Evolutionary conservation across 768 basidiomycete genomes (phyloP).

Genomic region (Lyophyllum shimeji): DNA sequence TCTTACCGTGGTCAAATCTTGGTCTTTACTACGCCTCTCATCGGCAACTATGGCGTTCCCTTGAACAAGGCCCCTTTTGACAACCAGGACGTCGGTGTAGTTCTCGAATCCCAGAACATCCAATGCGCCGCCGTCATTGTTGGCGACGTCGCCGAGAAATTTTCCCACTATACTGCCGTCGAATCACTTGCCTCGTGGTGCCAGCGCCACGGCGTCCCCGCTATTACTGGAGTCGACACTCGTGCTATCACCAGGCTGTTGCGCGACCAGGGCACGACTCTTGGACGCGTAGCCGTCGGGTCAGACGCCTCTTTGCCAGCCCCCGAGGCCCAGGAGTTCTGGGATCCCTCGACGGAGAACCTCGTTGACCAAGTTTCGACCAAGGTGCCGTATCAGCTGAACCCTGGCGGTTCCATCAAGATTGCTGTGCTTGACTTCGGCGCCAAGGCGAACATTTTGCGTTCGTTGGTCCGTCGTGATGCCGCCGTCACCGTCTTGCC

Average conservation of each 20-base stretch:
- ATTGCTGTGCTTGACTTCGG: conserved; percentile 98
- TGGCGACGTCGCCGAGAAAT: conserved; percentile 91
- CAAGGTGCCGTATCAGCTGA: conserved; percentile 78
- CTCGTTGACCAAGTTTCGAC: conserved; percentile 94
- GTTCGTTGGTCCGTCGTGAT: conserved; percentile 86
- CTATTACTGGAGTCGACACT: conserved; percentile 96
- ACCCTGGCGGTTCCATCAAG: conserved; percentile 82
- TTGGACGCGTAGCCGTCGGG: conserved; percentile 88
- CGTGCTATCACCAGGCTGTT: conserved; percentile 92
- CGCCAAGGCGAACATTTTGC: conserved; percentile 95
- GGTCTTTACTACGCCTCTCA: conserved; percentile 97
- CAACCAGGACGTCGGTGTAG: conserved; percentile 76
- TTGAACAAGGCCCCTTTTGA: conserved; percentile 71
- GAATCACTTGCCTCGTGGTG: conserved; percentile 96
- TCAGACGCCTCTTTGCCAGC: conserved; percentile 58
- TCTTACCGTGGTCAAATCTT: conserved; percentile 98
- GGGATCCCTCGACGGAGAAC: conserved; percentile 92
- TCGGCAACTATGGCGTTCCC: conserved; percentile 98
- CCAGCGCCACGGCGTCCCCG: conserved; percentile 83
- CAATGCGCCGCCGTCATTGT: conserved; percentile 94
- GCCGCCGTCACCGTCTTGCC: conserved; percentile 94
- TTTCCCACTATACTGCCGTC: conserved; percentile 91
- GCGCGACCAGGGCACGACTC: conserved; percentile 95
- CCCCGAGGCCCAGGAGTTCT: conserved; percentile 74
- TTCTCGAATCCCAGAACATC: conserved; percentile 85